Evolutionary conservation across 306 rosid species (phyloP), one percentile per base, ranked within the genome.

Genomic region (Potentilla sterilis): DNA sequence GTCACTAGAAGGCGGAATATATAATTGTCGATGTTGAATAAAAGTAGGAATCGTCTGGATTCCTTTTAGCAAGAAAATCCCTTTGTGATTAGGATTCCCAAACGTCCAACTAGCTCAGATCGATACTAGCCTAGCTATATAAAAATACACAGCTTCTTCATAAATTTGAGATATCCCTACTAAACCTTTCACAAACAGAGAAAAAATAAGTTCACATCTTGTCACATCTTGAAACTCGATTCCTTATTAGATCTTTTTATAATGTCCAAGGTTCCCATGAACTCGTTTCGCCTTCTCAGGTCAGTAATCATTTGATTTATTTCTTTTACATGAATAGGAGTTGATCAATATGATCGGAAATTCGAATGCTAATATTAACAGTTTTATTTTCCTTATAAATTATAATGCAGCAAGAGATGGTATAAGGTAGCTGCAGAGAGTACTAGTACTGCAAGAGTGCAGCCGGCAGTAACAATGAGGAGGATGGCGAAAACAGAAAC

Each of bases 261-360:
- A 67, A 83, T 83, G 89, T 72, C 83, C 9, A 84, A 73, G 83
- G 9, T 70, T 63, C 62, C 46, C 44, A 9, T 41, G 9, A 67
- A 44, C 57, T 59, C 76, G 40, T n/a, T 54, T 78, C 67, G 69
- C 59, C 77, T 79, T 79, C 67, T 83, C 78, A 37, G 40, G 40
- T 37, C 5, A 37, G 40, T 37, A 37, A 37, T 37, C 40, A 37
- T 37, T 37, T 37, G 40, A 5, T 37, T 3, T 37, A 1, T 3
- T 37, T 37, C 40, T 37, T 37, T 37, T 37, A 37, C 5, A 37
- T 37, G 1, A 28, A 37, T 37, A 37, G 0, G 40, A 37, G 40
- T 37, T 37, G 0, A 37, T 37, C 40, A 37, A 37, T 37, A 37
- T 5, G 28, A 28, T 28, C 28, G 28, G 28, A 28, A 37, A 37